Evolutionary conservation across 306 rosid species (phyloP).

Genomic region (Sicyos baderoa): DNA sequence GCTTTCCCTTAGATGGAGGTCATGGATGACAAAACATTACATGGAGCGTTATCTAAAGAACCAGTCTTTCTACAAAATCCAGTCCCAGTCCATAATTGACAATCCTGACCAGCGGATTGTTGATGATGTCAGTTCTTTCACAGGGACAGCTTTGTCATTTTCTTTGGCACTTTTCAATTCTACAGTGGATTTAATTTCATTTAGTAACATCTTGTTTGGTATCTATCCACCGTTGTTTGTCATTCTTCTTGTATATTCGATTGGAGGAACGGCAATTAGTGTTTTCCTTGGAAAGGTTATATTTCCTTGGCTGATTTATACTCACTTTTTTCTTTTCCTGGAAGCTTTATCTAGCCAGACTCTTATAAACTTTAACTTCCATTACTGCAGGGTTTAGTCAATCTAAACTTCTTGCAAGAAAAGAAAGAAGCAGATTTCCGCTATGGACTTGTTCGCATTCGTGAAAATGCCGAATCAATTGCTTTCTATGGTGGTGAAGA

Average conservation of each 20-base stretch:
- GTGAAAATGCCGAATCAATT: constrained; percentile 96
- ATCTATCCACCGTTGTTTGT: constrained; percentile 87
- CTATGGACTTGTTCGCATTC: constrained; percentile 85
- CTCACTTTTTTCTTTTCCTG: not conserved
- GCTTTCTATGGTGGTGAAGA: constrained; percentile 94
- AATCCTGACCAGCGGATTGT: constrained; percentile 96
- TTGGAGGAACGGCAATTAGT: constrained; percentile 89
- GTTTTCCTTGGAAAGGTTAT: constrained; percentile 82
- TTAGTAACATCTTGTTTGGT: constrained; percentile 85
- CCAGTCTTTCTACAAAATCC: constrained; percentile 83
- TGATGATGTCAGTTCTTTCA: constrained; percentile 87
- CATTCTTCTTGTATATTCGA: constrained; percentile 73
- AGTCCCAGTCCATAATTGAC: constrained; percentile 87
- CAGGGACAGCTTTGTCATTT: constrained; percentile 78
- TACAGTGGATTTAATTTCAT: constrained; percentile 75
- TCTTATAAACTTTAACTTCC: constrained; percentile 12
- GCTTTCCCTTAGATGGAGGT: constrained; percentile 91
- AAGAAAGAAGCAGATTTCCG: constrained; percentile 99
- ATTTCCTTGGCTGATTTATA: not conserved
- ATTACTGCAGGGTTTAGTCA: constrained; percentile 69
- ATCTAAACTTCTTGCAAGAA: constrained; percentile 85
- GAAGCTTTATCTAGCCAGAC: not conserved
- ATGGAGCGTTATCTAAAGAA: constrained; percentile 78
- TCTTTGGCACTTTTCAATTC: constrained; percentile 73
- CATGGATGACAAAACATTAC: constrained; percentile 98